Base-by-base conservation (phyloP, 345 rosid species). In the Aquilaria malaccensis region DNA sequence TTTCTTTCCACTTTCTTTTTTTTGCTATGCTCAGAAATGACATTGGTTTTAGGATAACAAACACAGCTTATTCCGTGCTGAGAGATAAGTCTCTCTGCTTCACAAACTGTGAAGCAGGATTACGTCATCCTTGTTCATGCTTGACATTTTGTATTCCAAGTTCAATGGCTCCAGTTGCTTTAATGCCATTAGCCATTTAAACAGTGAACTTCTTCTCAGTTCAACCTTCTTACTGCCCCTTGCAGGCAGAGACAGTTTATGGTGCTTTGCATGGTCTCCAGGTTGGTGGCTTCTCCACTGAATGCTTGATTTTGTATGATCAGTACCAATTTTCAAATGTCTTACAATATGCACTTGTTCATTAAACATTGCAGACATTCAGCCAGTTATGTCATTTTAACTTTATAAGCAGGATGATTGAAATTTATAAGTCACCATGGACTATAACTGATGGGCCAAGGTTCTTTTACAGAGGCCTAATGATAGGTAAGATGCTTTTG, bases 181-280 rank as follows among this genome's bases (percentile, higher is more conserved):
- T 22, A 22, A 22, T 22, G 22, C 22, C 22, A 22, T 22, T 22
- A 22, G 22, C 22, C 22, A 22, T 22, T 69, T 60, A 61, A 55
- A 37, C 15, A 13, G 9, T 11, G 30, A 31, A n/a, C 37, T n/a
- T 58, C 50, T 55, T 53, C 55, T 66, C 54, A 56, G 55, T 22
- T 73, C 57, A 51, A 31, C 13, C 30, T 69, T 47, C 2, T 52
- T 67, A n/a, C 63, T 43, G 48, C 58, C 68, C 50, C 50, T 56
- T 70, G 70, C 79, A 84, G 95, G 91, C 86, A 61, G 67, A 74
- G 33, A 84, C 81, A 14, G 82, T 87, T 61, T 84, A 84, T 59
- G 95, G 95, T 56, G 91, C 88, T 61, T 75, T 87, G 46, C 88
- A 87, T 30, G 95, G 91, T 47, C 85, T 87, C 65, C 81, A 84